Percentiles rank a stretch among this genome's conserved stretches.
Conservation (phyloP, 805 yeast genomes). For the Pichia californica region DNA sequence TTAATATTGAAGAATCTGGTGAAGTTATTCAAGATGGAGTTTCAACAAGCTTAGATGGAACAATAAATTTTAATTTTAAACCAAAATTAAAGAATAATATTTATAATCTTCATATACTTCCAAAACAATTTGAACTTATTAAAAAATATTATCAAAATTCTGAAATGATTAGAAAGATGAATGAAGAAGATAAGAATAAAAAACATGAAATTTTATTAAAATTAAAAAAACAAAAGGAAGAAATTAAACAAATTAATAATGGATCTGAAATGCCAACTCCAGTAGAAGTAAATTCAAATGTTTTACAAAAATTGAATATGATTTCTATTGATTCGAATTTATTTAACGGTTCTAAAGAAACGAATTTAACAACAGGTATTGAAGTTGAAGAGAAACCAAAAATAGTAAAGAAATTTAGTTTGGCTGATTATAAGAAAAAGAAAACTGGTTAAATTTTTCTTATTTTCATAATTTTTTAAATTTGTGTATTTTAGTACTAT, state of each 20-base stretch:
- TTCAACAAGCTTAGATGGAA: no score
- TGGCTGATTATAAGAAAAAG: slow-evolving; percentile 66
- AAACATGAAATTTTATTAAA: no score
- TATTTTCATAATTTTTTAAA: no score
- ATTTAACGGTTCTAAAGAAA: neutral
- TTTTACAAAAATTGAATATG: slow-evolving; percentile 2
- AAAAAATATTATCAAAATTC: slow-evolving; percentile 5
- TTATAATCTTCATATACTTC: slow-evolving; percentile 11
- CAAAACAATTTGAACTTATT: slow-evolving; percentile 10
- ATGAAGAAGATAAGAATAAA: slow-evolving; percentile 2
- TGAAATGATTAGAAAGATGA: neutral
- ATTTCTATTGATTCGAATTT: neutral
- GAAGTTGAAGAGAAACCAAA: slow-evolving; percentile 24
- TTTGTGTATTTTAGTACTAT: no score
- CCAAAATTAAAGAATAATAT: slow-evolving; percentile 4
- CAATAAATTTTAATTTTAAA: slow-evolving; percentile 2
- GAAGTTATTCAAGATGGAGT: no score
- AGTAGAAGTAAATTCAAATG: slow-evolving; percentile 8
- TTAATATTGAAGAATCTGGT: neutral
- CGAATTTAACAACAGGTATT: neutral
- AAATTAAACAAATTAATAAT: neutral
- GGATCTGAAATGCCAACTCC: slow-evolving; percentile 11
- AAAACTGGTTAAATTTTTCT: slow-evolving; percentile 16
- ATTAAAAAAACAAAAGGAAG: no score
- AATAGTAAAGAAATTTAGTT: slow-evolving; percentile 54